Evolutionary conservation across 2,329 filamentous ascomycete species (phyloP).

Genomic region (Aspergillus spinulosporus): DNA sequence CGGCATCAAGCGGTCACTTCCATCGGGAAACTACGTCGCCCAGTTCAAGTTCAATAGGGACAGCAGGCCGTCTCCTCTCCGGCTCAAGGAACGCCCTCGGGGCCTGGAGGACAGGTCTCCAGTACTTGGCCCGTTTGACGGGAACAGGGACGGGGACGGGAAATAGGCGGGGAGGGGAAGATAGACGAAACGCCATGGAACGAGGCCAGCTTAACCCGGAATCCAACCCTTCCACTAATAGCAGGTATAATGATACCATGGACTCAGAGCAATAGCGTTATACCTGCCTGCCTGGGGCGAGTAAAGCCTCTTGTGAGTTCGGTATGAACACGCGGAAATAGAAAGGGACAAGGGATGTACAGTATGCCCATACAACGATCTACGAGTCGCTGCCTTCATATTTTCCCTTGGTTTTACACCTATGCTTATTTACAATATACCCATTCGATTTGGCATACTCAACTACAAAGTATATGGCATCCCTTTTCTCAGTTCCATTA

Average conservation of each 20-base stretch:
- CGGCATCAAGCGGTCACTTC: slow-evolving; percentile 3
- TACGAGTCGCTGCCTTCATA: background rate
- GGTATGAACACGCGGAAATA: background rate
- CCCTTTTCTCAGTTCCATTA: no score
- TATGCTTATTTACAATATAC: background rate
- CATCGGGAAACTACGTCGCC: background rate
- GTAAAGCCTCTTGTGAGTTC: background rate
- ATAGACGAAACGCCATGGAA: background rate
- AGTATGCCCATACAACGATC: background rate
- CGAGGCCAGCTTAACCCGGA: slow-evolving; percentile 15
- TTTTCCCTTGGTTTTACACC: background rate
- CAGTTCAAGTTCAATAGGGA: background rate
- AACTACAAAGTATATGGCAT: no score
- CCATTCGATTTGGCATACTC: background rate
- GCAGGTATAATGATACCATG: background rate
- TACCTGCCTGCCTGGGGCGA: background rate
- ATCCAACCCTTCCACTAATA: slow-evolving; percentile 8
- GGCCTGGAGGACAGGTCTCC: slow-evolving; percentile 29
- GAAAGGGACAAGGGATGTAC: background rate
- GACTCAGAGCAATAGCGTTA: slow-evolving; percentile 3
- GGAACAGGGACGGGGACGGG: background rate
- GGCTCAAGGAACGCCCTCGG: slow-evolving; percentile 30
- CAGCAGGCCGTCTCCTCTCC: slow-evolving; percentile 25
- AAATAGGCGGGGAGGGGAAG: background rate
- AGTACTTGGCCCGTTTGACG: slow-evolving; percentile 29